phyloP scores from a whole-genome alignment of 192 early-diverging fungal genomes.

The Phlyctochytrium arcticum region DNA sequence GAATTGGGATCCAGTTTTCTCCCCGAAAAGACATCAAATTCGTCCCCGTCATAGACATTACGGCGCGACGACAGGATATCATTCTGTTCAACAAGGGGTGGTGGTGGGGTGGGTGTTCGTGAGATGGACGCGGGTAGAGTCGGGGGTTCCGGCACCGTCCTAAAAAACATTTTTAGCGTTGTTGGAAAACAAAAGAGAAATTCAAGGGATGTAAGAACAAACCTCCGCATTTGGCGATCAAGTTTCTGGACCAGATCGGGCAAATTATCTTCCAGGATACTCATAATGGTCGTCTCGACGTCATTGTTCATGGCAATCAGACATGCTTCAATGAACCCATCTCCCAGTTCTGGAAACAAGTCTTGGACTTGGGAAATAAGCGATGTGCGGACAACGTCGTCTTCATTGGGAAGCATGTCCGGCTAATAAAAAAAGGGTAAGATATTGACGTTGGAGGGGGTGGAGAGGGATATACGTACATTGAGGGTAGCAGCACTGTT shows the following conservation, averaged over 20 bases:
- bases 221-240: conserved; percentile 56
- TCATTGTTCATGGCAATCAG: conserved; percentile 53
- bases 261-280: conserved; percentile 72
- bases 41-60: conserved; percentile 91
- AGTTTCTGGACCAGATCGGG: conserved; percentile 62
- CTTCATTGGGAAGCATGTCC: conserved; percentile 33
- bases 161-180: no score
- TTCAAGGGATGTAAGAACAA: no score
- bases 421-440: no score
- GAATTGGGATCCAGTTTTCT: conserved; percentile 54
- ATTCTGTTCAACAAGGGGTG: neutral
- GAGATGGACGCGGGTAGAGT: neutral
- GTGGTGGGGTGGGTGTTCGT: neutral
- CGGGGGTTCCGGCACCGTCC: neutral
- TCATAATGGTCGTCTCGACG: conserved; percentile 71
- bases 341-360: conserved; percentile 83
- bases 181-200: no score
- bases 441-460: no score
- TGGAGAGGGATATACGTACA: neutral
- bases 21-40: conserved; percentile 82
- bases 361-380: conserved; percentile 81
- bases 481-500: neutral
- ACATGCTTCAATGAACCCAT: conserved; percentile 76
- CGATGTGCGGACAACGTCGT: conserved; percentile 50
- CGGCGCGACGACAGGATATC: conserved; percentile 52